Evolutionary conservation across 805 yeast species (phyloP).

Genomic region (Cyberlindnera mycetangii): DNA sequence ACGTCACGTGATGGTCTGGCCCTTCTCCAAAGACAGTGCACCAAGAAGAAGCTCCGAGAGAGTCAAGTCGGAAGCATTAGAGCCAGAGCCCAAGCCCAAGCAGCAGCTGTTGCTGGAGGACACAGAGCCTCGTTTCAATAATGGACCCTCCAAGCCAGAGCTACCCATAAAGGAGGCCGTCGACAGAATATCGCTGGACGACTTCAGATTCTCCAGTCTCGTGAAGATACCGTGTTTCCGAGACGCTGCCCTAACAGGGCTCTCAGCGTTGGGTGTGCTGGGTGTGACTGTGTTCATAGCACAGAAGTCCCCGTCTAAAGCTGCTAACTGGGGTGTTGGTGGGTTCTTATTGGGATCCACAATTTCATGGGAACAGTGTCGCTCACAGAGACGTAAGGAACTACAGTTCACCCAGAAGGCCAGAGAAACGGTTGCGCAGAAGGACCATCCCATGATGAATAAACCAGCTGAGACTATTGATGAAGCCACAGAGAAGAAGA

Average conservation of each 20-base stretch:
- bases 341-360: constrained; percentile 78
- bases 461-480: constrained; percentile 24
- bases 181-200: constrained; percentile 41
- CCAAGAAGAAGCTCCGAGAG: constrained; percentile 26
- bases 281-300: constrained; percentile 65
- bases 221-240: constrained; percentile 72
- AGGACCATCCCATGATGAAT: constrained; percentile 36
- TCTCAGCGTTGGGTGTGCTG: constrained; percentile 66
- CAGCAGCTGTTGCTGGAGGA: constrained; percentile 38
- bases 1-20: constrained; percentile 30
- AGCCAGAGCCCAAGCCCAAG: not conserved
- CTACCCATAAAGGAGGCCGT: constrained; percentile 39
- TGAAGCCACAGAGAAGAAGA: constrained; percentile 25
- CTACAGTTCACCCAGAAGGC: constrained; percentile 69
- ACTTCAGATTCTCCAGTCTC: constrained; percentile 50
- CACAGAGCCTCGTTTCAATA: constrained; percentile 38
- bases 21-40: constrained; percentile 12
- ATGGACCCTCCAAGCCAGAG: constrained; percentile 29
- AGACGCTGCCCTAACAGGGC: constrained; percentile 75
- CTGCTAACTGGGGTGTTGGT: constrained; percentile 80
- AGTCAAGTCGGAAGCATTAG: constrained; percentile 8
- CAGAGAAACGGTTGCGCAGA: constrained; percentile 42
- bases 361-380: constrained; percentile 92
- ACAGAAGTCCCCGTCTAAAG: constrained; percentile 57
- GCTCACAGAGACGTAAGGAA: constrained; percentile 64